Conservation (phyloP, 1,284 basidiomycete genomes). For the Pisolithus thermaeus region DNA sequence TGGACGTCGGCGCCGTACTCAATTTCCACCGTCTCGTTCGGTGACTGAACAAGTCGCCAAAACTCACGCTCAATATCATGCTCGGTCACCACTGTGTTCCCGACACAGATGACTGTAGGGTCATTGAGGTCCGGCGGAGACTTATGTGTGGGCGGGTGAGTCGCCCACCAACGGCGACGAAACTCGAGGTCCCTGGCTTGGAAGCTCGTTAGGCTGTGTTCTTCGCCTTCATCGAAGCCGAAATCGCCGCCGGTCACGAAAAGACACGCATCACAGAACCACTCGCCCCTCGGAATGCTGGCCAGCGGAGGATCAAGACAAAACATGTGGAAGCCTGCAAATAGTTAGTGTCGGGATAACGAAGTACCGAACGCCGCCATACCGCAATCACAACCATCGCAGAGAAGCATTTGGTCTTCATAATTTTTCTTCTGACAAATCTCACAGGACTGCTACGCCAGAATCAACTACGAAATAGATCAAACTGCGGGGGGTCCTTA, state of each 20-base stretch:
- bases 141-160: slow-evolving; percentile 53
- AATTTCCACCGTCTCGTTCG: slow-evolving; percentile 90
- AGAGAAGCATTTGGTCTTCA: slow-evolving; percentile 88
- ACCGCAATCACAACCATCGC: slow-evolving; percentile 97
- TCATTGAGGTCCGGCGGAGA: slow-evolving; percentile 34
- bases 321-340: slow-evolving; percentile 88
- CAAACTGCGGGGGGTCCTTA: slow-evolving; percentile 26
- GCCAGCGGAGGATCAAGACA: slow-evolving; percentile 90
- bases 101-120: slow-evolving; percentile 53
- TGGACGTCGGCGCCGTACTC: slow-evolving; percentile 99
- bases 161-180: slow-evolving; percentile 81
- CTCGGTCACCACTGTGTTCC: slow-evolving; percentile 71
- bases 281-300: slow-evolving; percentile 85
- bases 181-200: slow-evolving; percentile 89
- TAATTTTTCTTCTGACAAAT: slow-evolving; percentile 86
- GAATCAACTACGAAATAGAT: slow-evolving; percentile 14
- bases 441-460: slow-evolving; percentile 56
- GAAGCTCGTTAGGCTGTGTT: slow-evolving; percentile 90
- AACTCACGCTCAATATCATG: slow-evolving; percentile 94
- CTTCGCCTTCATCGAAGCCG: slow-evolving; percentile 97
- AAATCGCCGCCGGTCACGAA: slow-evolving; percentile 95
- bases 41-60: slow-evolving; percentile 91
- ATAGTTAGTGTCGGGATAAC: slow-evolving; percentile 11
- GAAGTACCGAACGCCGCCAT: slow-evolving; percentile 26
- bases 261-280: slow-evolving; percentile 95